Evolutionary conservation across 2,329 filamentous ascomycete species (phyloP), one percentile per base, ranked within the genome.

Genomic region (Chrysoporthe cubensis): DNA sequence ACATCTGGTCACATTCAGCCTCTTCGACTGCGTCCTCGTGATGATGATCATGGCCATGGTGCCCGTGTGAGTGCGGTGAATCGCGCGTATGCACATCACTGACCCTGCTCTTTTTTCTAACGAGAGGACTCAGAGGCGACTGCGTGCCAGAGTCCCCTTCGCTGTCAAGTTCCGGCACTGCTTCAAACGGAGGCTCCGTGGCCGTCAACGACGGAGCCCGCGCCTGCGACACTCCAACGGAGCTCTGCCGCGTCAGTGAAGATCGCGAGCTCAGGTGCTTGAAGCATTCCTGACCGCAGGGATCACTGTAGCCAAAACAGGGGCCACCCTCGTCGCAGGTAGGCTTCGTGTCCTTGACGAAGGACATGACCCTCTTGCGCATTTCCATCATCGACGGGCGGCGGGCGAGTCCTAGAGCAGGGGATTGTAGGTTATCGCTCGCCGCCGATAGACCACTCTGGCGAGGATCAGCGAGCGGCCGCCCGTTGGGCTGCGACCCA

Each of bases 241-340:
- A 73, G 26, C 77, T 76, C 8, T 81, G 78, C 4, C 78, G 74
- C 42, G 75, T 70, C 40, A 76, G 71, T 3, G 75, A 72, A 32
- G 79, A 71, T 32, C 83, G 81, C 42, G 75, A 78, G 71, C 73
- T 78, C 3, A 88, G 54, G 69, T 89, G 86, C 71, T 88, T 89
- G 76, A 87, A 88, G 76, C 88, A 90, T 74, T 88, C 87, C 74
- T 89, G 87, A 1, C 87, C 88, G 70, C 88, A 90, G 0, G 87
- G 88, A 71, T 90, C 88, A 1, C 87, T 83, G 74, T 88, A 91
- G 66, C 88, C 88, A 72, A 82, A 90, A 74, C 88, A 91, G 1
- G 85, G 84, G 0, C 87, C 88, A 21, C 78, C 76, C 71, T 87
- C 84, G 69, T 90, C 87, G 72, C 88, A 90, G 72, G 88, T 86